Evolutionary conservation across 1,139 yeast species (phyloP).

Genomic region (Casaregolazyma suthepensis): DNA sequence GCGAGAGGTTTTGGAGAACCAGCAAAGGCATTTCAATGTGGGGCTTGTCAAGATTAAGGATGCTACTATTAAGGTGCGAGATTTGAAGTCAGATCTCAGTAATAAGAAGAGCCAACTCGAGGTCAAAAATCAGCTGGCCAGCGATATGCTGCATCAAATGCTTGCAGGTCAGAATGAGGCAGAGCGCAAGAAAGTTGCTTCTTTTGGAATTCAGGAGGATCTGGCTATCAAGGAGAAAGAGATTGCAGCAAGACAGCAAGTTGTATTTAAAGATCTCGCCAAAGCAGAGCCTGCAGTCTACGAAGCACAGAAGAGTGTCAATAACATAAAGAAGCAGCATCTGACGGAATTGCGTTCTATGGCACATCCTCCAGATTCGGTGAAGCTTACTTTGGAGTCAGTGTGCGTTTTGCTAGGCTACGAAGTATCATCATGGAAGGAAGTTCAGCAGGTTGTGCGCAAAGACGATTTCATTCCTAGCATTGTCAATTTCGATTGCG

Average conservation of each 20-base stretch:
- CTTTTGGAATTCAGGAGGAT: slow-evolving; percentile 67
- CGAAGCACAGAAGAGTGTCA: slow-evolving; percentile 83
- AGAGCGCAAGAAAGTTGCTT: slow-evolving; percentile 82
- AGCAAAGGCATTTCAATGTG: slow-evolving; percentile 62
- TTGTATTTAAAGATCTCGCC: slow-evolving; percentile 59
- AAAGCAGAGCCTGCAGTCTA: slow-evolving; percentile 78
- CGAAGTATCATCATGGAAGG: slow-evolving; percentile 66
- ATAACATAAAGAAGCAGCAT: slow-evolving; percentile 87
- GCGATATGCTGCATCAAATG: slow-evolving; percentile 66
- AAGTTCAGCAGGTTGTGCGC: slow-evolving; percentile 74
- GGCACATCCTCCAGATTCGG: slow-evolving; percentile 87
- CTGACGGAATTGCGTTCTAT: slow-evolving; percentile 83
- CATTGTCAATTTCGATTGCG: slow-evolving; percentile 70
- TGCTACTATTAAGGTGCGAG: slow-evolving; percentile 67
- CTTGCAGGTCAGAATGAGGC: slow-evolving; percentile 88
- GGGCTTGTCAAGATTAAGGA: slow-evolving; percentile 77
- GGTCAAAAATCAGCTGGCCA: slow-evolving; percentile 62
- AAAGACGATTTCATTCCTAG: slow-evolving; percentile 82
- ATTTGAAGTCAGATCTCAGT: slow-evolving; percentile 49
- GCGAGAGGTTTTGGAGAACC: slow-evolving; percentile 50
- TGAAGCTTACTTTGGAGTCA: slow-evolving; percentile 79
- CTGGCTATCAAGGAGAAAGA: slow-evolving; percentile 61
- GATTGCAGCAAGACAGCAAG: slow-evolving; percentile 48
- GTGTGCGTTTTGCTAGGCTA: slow-evolving; percentile 79
- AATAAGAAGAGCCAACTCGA: slow-evolving; percentile 47